A percentile compares a stretch with the other conserved stretches of the same genome.
Evolutionary conservation across 805 yeast genomes (phyloP).

Genomic region (Isabelozyma gotoi): DNA sequence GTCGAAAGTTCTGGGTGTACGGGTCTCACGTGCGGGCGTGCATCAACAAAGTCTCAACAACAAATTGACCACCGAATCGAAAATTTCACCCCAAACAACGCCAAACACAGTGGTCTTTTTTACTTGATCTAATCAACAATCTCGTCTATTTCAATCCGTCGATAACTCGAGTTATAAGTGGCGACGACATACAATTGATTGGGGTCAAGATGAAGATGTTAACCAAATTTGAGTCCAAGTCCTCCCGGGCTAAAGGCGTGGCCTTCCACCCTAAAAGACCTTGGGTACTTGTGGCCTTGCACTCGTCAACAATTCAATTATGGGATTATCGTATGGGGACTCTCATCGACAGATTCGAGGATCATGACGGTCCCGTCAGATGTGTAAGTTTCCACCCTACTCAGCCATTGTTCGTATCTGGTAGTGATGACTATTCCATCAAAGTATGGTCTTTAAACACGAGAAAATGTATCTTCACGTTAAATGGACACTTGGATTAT

Average conservation of each 20-base stretch:
- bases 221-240: conserved; percentile 88
- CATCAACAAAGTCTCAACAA: not conserved
- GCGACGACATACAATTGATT: not conserved
- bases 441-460: conserved; percentile 95
- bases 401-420: conserved; percentile 94
- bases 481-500: conserved; percentile 93
- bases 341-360: conserved; percentile 91
- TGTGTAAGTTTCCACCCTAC: conserved; percentile 96
- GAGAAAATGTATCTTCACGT: conserved; percentile 86
- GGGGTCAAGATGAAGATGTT: conserved; percentile 79
- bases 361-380: conserved; percentile 98
- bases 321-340: conserved; percentile 99
- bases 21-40: not conserved
- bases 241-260: conserved; percentile 95
- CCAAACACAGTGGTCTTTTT: not conserved
- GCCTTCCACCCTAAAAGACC: conserved; percentile 97
- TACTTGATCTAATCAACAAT: not conserved
- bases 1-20: too few relatives aligned
- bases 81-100: not conserved
- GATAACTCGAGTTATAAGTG: too few relatives aligned
- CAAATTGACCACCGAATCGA: not conserved
- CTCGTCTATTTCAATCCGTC: not conserved
- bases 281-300: conserved; percentile 92
- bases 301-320: conserved; percentile 96
- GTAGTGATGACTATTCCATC: conserved; percentile 95